Base-by-base conservation (phyloP, 306 rosid species). In the Cicer pinnatifidum region DNA sequence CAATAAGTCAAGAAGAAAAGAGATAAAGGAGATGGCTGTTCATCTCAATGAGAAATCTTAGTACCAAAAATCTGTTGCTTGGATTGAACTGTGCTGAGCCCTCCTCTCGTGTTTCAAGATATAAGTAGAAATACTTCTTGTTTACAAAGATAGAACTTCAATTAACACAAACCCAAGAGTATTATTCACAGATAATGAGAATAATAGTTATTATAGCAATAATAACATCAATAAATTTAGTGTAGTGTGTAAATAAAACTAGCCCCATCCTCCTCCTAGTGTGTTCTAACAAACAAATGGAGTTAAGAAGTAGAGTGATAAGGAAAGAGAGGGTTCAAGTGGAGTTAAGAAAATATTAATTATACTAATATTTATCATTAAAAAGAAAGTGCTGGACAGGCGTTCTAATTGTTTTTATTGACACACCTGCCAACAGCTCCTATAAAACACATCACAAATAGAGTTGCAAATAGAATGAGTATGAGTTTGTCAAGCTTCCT, bases 401-500 rank as follows among this genome's bases (percentile, higher is more conserved):
- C 11, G 28, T 17, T 59, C 70, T 59, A 48, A 50, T 20, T 35
- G 45, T 52, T 53, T 74, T 75, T 68, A 58, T 54, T 61, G 59
- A 64, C 88, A 53, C 73, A 88, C 98, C 98, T 93, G 86, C 94
- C 91, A 16, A 89, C 76, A 67, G 97, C 96, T 69, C 98, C 98
- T 76, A 93, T 75, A 43, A 93, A 78, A 78, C 97, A 93, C 92
- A 91, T 83, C 16, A 72, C 23, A 75, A 93, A 91, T 28, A 93
- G 94, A 80, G 88, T 81, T 39, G 76, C 88, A 83, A 93, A 93
- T 60, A 93, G 92, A 28, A 81, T 8, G 7, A 91, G 89, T 65
- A 93, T 93, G 66, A 93, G 98, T 77, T 91, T 91, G 89, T 93
- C 98, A 19, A 93, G 97, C 86, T 91, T 91, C 85, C 89, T 89